Base-by-base conservation (phyloP, 2,329 filamentous ascomycete species). In the Pseudogymnoascus pannorum region DNA sequence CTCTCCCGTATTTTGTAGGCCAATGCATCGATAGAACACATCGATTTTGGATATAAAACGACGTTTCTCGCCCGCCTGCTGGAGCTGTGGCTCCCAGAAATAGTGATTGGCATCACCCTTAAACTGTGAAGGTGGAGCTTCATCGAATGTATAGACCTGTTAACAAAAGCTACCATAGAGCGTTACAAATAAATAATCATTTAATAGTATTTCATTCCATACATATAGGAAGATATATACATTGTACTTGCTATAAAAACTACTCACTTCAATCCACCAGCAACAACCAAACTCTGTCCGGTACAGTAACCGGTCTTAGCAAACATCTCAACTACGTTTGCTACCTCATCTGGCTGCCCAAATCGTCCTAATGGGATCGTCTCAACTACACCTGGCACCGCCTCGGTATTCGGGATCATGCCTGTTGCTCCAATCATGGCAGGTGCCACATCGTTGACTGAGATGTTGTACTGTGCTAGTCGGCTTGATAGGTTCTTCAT, bases 401-500 rank as follows among this genome's bases (percentile, higher is more conserved):
- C 61, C 51, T 68, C 64, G 5, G 66, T 60, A 75, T 62, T 36
- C 7, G 73, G 72, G 62, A 80, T 68, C 76, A 80, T 79, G 14
- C 71, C 72, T 16, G 78, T 79, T 12, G 72, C 71, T 35, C 76
- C 72, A 61, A 79, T 77, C 67, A 79, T 66, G 7, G 78, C 78
- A 7, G 78, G 78, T 16, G 78, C 77, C 12, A 80, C 73, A 35
- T 75, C 77, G 66, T 80, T 80, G 1, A 78, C 76, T 16, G 76
- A 78, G 42, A 81, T 72, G 11, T 76, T 77, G 57, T 75, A 75
- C 62, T 70, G 72, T 5, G 73, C 75, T 64, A 79, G 76, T 58
- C 71, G 70, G 3, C 65, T 66, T 1, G 76, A 75, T 20, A 80
- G 66, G 71, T 77, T 80, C 66, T 78, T 76, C 63, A 79, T 71